phyloP scores from a whole-genome alignment of 208 protist species.

The Eutreptiella sp. region DNA sequence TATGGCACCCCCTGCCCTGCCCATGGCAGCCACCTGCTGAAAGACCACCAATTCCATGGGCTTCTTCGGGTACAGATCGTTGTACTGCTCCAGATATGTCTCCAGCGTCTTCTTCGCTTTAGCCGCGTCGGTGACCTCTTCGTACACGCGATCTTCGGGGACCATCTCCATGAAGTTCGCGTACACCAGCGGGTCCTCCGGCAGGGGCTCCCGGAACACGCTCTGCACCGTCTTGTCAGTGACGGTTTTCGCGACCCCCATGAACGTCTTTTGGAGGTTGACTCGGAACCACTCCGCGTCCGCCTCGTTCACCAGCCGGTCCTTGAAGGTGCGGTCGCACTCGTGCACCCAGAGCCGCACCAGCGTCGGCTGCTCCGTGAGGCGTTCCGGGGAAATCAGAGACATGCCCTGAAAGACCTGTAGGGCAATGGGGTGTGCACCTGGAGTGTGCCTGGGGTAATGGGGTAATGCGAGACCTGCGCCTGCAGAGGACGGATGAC shows the following conservation, averaged over 20 bases:
- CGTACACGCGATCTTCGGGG: conserved; percentile 71
- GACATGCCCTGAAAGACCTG: conserved; percentile 85
- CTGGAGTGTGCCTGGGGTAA: no score
- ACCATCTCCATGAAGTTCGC: conserved; percentile 59
- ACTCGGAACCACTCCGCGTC: conserved; percentile 77
- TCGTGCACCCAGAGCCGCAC: conserved; percentile 88
- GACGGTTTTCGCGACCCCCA: conserved; percentile 40
- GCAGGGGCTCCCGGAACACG: conserved; percentile 54
- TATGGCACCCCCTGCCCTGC: no score
- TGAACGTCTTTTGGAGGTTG: conserved; percentile 69
- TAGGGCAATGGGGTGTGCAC: no score
- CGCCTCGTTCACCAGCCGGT: conserved; percentile 82
- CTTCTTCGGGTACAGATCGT: conserved; percentile 54
- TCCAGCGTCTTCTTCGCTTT: conserved; percentile 65
- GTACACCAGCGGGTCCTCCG: conserved; percentile 56
- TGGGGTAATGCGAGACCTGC: no score
- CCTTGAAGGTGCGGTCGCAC: conserved; percentile 83
- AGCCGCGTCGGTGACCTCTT: conserved; percentile 63
- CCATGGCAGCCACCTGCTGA: no score
- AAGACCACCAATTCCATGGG: conserved; percentile 90
- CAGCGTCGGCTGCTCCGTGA: conserved; percentile 63
- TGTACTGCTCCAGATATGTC: conserved; percentile 76
- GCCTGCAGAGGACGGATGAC: no score
- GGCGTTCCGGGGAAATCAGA: conserved; percentile 56
- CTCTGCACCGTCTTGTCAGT: no score